Base-by-base conservation (phyloP, 176 grass and related monocot species). In the Rhynchospora pubera region DNA sequence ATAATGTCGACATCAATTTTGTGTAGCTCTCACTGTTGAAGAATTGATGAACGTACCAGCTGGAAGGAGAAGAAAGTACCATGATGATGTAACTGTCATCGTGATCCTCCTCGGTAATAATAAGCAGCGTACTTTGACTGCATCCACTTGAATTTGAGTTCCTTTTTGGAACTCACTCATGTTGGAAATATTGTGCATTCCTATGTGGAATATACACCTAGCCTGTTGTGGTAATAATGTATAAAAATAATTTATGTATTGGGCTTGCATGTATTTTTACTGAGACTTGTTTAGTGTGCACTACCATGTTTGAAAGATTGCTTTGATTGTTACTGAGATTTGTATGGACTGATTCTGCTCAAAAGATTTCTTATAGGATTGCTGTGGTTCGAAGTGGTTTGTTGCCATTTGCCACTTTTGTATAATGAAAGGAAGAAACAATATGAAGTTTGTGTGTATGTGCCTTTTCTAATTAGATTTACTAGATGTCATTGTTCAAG, bases 11-110 rank as follows among this genome's bases (percentile, higher is more conserved):
- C 79, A 5, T 42, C 71, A 56, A 85, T 85, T 12, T 53, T 69
- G 11, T 39, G 24, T 62, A 99, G 97, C 86, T 93, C 87, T 93
- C 87, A 96, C 84, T 21, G 77, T 89, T 4, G 89, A 96, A 88
- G 84, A 96, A 72, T 74, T 99, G 67, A 87, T 90, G 91, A 91
- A 83, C 45, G 88, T 96, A 85, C 91, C 97, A 50, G 91, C 84
- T 60, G 97, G 97, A 58, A 93, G 89, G 69, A 99, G 93, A 68
- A 93, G 97, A 67, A 99, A 90, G 65, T 99, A 99, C 67, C 93
- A 99, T 3, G 97, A 99, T 66, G 97, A 99, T 48, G 93, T 99
- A 39, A 96, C 97, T 0, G 62, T 96, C 48, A 86, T 99, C 65
- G 97, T 99, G 84, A 96, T 99, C 79, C 89, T 89, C 75, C 91